Conservation (phyloP, 345 rosid genomes). For the Arabidopsis arenosa region DNA sequence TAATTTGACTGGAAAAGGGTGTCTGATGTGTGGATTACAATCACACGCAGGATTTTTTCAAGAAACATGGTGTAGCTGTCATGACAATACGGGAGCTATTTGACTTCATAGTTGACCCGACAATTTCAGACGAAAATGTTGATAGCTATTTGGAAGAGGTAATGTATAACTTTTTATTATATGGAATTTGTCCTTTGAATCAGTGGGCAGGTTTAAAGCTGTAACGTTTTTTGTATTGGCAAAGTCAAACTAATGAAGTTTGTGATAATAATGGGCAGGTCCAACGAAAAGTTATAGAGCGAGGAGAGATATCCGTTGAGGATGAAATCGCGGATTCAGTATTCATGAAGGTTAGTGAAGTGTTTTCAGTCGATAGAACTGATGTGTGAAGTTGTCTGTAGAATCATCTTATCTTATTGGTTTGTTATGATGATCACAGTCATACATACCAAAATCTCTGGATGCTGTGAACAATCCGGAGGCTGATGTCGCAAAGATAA, state of each 20-base stretch:
- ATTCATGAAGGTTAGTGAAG: slow-evolving; percentile 76
- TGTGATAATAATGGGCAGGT: slow-evolving; percentile 49
- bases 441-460: slow-evolving; percentile 86
- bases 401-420: neutral
- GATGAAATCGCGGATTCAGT: slow-evolving; percentile 96
- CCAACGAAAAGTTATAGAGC: slow-evolving; percentile 68
- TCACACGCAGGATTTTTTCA: slow-evolving; percentile 75
- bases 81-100: slow-evolving; percentile 93
- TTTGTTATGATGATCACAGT: slow-evolving; percentile 45
- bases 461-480: slow-evolving; percentile 78
- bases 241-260: neutral
- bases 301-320: slow-evolving; percentile 76
- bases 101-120: slow-evolving; percentile 91
- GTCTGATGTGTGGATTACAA: slow-evolving; percentile 9
- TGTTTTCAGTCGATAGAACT: neutral
- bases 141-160: slow-evolving; percentile 95
- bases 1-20: neutral
- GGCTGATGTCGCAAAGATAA: slow-evolving; percentile 73
- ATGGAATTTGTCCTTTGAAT: neutral
- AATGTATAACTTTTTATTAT: neutral
- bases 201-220: neutral
- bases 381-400: neutral
- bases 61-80: slow-evolving; percentile 90
- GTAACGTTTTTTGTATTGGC: neutral
- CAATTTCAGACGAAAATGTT: slow-evolving; percentile 75